phyloP scores from a whole-genome alignment of 2,329 filamentous ascomycete species.

The Penicillium sp. region DNA sequence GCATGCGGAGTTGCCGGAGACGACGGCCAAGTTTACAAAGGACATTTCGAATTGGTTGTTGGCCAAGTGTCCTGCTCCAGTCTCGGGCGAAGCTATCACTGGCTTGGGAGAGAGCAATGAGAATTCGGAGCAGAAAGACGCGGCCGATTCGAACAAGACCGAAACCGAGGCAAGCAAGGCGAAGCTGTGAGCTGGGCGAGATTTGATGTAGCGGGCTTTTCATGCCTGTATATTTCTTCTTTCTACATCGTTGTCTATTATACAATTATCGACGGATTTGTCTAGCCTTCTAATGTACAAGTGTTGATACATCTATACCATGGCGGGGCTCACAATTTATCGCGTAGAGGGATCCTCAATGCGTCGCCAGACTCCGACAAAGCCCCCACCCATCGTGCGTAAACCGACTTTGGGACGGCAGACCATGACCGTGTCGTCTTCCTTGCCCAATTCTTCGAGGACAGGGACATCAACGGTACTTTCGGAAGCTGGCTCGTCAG shows the following conservation, averaged over 20 bases:
- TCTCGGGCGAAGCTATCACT: background rate
- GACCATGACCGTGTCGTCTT: slow-evolving; percentile 45
- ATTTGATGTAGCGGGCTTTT: background rate
- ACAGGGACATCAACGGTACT: slow-evolving; percentile 2
- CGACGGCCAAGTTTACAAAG: slow-evolving; percentile 43
- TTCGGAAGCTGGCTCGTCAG: slow-evolving; percentile 12
- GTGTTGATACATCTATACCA: slow-evolving; percentile 5
- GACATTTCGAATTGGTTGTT: slow-evolving; percentile 68
- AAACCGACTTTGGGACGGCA: slow-evolving; percentile 53
- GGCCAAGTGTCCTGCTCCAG: slow-evolving; percentile 7
- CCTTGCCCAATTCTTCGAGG: slow-evolving; percentile 16
- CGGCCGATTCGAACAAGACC: background rate
- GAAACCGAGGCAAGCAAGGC: background rate
- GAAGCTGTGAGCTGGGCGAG: slow-evolving; percentile 7
- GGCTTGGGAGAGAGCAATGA: background rate
- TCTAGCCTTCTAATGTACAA: background rate
- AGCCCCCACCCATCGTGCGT: slow-evolving; percentile 50
- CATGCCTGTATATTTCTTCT: background rate
- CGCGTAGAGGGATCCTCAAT: slow-evolving; percentile 31
- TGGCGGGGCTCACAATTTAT: slow-evolving; percentile 6
- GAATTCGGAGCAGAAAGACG: background rate
- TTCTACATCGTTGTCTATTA: slow-evolving; percentile 2
- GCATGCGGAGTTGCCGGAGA: slow-evolving; percentile 30
- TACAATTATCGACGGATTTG: background rate
- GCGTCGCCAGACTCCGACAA: slow-evolving; percentile 51